Percentiles rank a stretch among this genome's conserved stretches.
Conservation (phyloP, 1,139 yeast genomes). For the Wickerhamiella pararugosa region DNA sequence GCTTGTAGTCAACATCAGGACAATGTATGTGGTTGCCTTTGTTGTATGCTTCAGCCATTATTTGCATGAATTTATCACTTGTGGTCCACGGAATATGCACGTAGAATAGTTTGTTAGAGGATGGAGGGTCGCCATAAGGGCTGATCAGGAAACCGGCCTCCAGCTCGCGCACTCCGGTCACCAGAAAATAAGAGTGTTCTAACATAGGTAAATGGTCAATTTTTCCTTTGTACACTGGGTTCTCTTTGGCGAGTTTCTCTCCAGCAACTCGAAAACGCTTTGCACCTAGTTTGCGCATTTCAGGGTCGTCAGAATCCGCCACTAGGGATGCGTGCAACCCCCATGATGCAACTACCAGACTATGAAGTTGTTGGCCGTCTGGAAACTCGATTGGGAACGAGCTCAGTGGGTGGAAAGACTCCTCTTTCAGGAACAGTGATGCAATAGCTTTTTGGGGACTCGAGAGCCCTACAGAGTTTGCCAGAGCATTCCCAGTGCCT, state of each 20-base stretch:
- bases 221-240: constrained; percentile 38
- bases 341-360: constrained; percentile 67
- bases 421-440: constrained; percentile 28
- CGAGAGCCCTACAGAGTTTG: constrained; percentile 41
- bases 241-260: constrained; percentile 31
- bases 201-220: constrained; percentile 17
- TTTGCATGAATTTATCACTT: constrained; percentile 32
- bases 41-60: constrained; percentile 46
- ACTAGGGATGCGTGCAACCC: constrained; percentile 77
- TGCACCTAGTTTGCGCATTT: constrained; percentile 46
- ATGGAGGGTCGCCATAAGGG: constrained; percentile 44
- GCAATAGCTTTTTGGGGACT: constrained; percentile 31
- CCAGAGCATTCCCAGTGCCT: constrained; percentile 80
- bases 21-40: constrained; percentile 40
- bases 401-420: constrained; percentile 31
- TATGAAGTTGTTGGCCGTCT: constrained; percentile 27
- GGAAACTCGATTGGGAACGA: constrained; percentile 45
- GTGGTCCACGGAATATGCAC: constrained; percentile 36
- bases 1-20: constrained; percentile 20
- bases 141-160: constrained; percentile 62
- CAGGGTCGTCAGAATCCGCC: constrained; percentile 61
- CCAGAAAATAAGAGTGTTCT: constrained; percentile 46
- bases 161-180: constrained; percentile 46
- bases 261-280: constrained; percentile 64
- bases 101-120: constrained; percentile 34